Conservation (phyloP, 2,329 filamentous ascomycete species). For the Diaporthe velutina region DNA sequence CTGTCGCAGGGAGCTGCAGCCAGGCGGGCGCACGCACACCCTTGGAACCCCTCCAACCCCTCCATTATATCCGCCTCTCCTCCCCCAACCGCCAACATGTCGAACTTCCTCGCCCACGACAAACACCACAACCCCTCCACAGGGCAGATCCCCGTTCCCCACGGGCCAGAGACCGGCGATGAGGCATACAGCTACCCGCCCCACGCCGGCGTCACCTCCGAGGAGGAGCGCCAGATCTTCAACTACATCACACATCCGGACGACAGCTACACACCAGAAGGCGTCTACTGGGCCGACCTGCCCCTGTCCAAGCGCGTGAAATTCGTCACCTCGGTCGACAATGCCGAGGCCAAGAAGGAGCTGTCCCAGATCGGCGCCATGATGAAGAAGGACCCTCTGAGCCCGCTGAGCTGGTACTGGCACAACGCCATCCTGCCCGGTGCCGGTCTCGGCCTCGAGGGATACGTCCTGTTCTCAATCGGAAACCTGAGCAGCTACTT, state of each 20-base stretch:
- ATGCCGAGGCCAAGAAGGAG: slow-evolving; percentile 77
- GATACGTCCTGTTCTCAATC: slow-evolving; percentile 97
- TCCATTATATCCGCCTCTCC: not conserved
- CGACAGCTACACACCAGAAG: slow-evolving; percentile 86
- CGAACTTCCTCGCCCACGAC: slow-evolving; percentile 54
- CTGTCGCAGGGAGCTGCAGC: not conserved
- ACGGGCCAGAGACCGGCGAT: slow-evolving; percentile 62
- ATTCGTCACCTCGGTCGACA: slow-evolving; percentile 83
- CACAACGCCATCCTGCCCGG: slow-evolving; percentile 92
- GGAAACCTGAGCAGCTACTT: slow-evolving; percentile 92
- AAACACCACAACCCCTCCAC: slow-evolving; percentile 56
- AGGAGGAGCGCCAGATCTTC: slow-evolving; percentile 74
- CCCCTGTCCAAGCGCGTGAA: slow-evolving; percentile 75
- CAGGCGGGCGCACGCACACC: not conserved
- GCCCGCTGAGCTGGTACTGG: slow-evolving; percentile 88
- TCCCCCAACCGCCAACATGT: slow-evolving; percentile 46
- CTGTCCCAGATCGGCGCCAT: slow-evolving; percentile 77
- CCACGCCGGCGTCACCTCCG: slow-evolving; percentile 51
- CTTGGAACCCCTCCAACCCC: not conserved
- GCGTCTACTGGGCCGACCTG: slow-evolving; percentile 94
- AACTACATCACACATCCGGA: slow-evolving; percentile 86
- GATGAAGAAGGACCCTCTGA: slow-evolving; percentile 88
- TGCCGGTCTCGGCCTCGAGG: slow-evolving; percentile 91
- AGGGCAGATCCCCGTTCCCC: slow-evolving; percentile 69
- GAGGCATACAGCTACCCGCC: slow-evolving; percentile 62